Evolutionary conservation across 371 early-diverging fungal species (phyloP), one percentile per base, ranked within the genome.

Genomic region (Batkoa obscura): DNA sequence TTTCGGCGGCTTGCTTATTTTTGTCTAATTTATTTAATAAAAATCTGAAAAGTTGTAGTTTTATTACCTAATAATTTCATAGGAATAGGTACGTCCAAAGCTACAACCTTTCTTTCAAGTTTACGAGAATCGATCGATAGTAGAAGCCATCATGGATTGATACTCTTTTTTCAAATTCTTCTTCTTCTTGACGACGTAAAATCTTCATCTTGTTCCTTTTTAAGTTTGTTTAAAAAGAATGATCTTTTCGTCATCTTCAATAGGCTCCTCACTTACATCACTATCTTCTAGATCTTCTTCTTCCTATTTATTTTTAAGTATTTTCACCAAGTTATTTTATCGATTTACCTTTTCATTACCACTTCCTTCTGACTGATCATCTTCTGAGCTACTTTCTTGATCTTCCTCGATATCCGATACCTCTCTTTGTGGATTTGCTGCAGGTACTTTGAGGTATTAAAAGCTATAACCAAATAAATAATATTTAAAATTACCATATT

Each of bases 31-130:
- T 30, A 33, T 45, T 50, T 13, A 48, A 17, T 4, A 23, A 38
- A 8, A 33, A 32, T 12, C 37, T 12, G 10, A 41, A 31, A 30
- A 9, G 38, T 1, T 33, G 37, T 38, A n/a, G n/a, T n/a, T n/a
- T n/a, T n/a, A n/a, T 6, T 56, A 51, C 80, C 77, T 42, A 73
- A 64, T 17, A 78, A 63, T 42, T 78, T 67, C 67, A 81, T 72
- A 2, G 91, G 91, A 59, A 91, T 83, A 9, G 89, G 76, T 4
- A 84, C 84, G 69, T 91, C 90, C 48, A 89, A 75, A 34, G 76
- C 70, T 1, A 77, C 71, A 5, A 76, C 60, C 59, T 85, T 84
- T 47, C 84, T 72, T 58, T 86, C 88, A n/a, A n/a, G n/a, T 64
- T 84, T 81, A 43, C 90, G 78, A 1, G 81, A 76, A 17, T 86